A percentile compares a stretch with the other conserved stretches of the same genome.
Conservation (phyloP, 768 basidiomycete genomes). For the Mycena haematopus region DNA sequence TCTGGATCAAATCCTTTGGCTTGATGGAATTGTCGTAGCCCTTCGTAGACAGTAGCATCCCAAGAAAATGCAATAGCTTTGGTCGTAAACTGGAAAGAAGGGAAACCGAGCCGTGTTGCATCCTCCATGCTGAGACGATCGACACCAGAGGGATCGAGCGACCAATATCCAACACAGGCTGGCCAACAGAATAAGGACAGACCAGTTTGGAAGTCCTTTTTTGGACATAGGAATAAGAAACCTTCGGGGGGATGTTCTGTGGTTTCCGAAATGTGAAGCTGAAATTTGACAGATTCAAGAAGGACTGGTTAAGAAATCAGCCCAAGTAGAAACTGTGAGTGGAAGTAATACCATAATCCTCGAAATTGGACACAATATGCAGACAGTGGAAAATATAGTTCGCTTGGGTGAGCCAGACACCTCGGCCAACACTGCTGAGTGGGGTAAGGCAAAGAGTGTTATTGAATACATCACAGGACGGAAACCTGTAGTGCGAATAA, state of each 20-base stretch:
- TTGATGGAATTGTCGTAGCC: not conserved
- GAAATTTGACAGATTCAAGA: not conserved
- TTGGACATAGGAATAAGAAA: not conserved
- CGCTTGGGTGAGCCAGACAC: not conserved
- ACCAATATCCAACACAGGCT: not conserved
- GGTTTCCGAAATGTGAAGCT: not conserved
- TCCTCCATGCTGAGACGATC: not conserved
- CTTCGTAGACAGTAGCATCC: not conserved
- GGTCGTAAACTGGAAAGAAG: not conserved
- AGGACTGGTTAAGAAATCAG: not conserved
- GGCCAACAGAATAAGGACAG: not conserved
- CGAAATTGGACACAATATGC: not conserved
- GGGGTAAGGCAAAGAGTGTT: too few relatives aligned
- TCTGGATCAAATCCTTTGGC: not conserved
- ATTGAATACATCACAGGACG: not conserved
- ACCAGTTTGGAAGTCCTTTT: not conserved
- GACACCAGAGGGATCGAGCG: not conserved
- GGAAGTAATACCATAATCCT: not conserved
- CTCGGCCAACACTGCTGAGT: too few relatives aligned
- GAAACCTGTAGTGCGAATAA: not conserved
- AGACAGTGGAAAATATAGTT: not conserved
- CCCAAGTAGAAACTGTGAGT: not conserved
- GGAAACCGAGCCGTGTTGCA: not conserved
- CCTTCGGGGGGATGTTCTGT: not conserved
- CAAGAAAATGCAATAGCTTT: not conserved